Evolutionary conservation across 2,329 filamentous ascomycete species (phyloP).

Genomic region (Phyllosticta paracitricarpa): DNA sequence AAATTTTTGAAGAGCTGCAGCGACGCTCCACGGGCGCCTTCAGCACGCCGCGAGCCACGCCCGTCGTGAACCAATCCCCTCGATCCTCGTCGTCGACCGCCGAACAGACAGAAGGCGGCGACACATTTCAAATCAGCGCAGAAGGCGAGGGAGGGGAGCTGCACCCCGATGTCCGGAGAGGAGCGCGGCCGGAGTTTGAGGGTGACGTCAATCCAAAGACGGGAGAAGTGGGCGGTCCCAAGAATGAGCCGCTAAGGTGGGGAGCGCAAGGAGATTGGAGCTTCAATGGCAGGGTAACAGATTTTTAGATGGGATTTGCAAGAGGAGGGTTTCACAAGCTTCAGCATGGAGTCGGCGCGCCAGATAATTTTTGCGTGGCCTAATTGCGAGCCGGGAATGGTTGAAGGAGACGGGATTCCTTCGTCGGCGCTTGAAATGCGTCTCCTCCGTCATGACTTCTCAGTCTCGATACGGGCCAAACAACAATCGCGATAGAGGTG

Average conservation of each 20-base stretch:
- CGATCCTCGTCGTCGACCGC: conserved; percentile 22
- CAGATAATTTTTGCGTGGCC: neutral
- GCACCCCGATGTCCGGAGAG: conserved; percentile 62
- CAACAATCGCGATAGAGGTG: neutral
- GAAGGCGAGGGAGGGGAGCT: conserved; percentile 54
- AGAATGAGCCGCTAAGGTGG: conserved; percentile 93
- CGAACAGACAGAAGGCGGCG: conserved; percentile 13
- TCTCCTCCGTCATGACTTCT: neutral
- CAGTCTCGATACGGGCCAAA: neutral
- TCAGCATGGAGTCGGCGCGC: neutral
- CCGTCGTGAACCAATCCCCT: conserved; percentile 22
- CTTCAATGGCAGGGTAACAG: conserved; percentile 88
- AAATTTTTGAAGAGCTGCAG: conserved; percentile 81
- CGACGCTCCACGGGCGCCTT: conserved; percentile 65
- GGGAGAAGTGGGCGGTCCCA: conserved; percentile 90
- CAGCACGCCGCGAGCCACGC: conserved; percentile 50
- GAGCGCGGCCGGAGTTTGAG: conserved; percentile 82
- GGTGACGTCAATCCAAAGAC: conserved; percentile 89
- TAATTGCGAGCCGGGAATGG: neutral
- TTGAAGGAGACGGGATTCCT: neutral
- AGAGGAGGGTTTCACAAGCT: neutral
- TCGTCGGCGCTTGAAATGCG: neutral
- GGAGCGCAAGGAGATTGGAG: conserved; percentile 72
- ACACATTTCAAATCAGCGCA: conserved; percentile 37
- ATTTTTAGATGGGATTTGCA: conserved; percentile 49